A percentile compares a stretch with the other conserved stretches of the same genome.
These are phyloP conservation scores for Gelatoporia subvermispora DNA, from an alignment of 768 basidiomycete species.

Conservation along the genomic window DNA sequence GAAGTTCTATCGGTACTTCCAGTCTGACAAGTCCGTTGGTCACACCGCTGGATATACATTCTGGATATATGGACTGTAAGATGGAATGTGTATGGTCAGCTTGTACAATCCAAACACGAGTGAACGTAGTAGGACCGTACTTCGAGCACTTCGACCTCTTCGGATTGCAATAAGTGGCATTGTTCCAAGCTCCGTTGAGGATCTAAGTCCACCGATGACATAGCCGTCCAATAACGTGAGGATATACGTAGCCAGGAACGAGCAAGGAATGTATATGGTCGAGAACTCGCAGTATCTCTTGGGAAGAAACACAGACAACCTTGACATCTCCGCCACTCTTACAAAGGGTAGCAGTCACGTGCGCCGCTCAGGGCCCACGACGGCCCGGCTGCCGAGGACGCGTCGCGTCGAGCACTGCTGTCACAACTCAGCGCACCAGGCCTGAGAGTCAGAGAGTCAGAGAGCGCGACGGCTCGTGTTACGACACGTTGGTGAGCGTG, in stretches of 20 bases:
- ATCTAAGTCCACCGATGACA: neutral
- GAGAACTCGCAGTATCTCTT: neutral
- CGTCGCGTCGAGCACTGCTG: too few species aligned
- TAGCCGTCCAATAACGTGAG: neutral
- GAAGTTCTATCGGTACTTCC: constrained; percentile 64
- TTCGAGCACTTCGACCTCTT: constrained; percentile 62
- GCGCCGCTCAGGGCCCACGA: too few species aligned
- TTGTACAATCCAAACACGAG: neutral
- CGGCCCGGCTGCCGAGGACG: too few species aligned
- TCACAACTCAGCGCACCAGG: too few species aligned
- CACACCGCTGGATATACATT: constrained; percentile 46
- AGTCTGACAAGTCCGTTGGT: constrained; percentile 42
- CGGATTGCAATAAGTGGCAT: constrained; percentile 34
- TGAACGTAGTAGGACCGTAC: constrained; percentile 32
- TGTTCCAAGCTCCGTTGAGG: constrained; percentile 4
- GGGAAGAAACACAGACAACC: neutral
- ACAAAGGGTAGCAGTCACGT: too few species aligned
- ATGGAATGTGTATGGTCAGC: too few species aligned
- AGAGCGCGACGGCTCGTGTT: too few species aligned
- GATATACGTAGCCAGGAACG: neutral
- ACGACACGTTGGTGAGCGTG: too few species aligned
- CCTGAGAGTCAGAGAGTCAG: too few species aligned
- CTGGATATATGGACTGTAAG: constrained; percentile 71
- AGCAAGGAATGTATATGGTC: neutral
- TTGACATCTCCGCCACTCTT: too few species aligned